Percentiles rank a stretch among this genome's conserved stretches.
These are phyloP conservation scores for Zasmidium angulare DNA, from an alignment of 2,329 filamentous ascomycete species.

Conservation along the genomic window DNA sequence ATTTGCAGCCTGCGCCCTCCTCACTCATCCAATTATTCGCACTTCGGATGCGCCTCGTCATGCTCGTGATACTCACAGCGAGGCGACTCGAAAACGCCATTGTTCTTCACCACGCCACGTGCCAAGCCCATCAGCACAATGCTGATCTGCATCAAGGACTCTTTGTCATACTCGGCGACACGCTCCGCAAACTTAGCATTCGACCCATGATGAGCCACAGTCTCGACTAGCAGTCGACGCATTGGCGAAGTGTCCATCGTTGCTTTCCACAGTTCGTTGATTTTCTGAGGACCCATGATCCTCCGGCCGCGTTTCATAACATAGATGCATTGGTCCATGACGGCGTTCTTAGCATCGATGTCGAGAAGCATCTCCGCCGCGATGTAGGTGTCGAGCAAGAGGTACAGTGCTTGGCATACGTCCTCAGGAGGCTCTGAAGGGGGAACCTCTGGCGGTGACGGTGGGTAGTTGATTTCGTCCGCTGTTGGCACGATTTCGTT, in stretches of 20 bases:
- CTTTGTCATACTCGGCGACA: too few relatives aligned
- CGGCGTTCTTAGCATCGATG: neutral
- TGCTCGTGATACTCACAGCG: too few relatives aligned
- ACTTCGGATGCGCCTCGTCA: too few relatives aligned
- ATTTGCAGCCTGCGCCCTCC: too few relatives aligned
- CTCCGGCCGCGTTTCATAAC: neutral
- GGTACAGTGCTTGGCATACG: neutral
- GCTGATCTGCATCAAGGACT: too few relatives aligned
- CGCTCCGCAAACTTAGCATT: too few relatives aligned
- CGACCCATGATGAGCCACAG: too few relatives aligned
- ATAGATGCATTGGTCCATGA: neutral
- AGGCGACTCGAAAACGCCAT: too few relatives aligned
- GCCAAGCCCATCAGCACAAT: too few relatives aligned
- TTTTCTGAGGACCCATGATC: neutral
- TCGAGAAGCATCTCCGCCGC: neutral
- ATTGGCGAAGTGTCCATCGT: neutral
- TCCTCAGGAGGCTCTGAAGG: neutral
- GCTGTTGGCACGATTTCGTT: conserved; percentile 7
- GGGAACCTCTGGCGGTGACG: neutral
- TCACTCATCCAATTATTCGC: too few relatives aligned
- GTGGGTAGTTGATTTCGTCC: neutral
- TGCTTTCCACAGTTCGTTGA: neutral
- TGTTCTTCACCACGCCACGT: too few relatives aligned
- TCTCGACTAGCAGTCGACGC: neutral
- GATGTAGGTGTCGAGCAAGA: neutral